Percentiles rank a stretch among this genome's conserved stretches.
phyloP scores from a whole-genome alignment of 2,329 filamentous ascomycete genomes.

The Colletotrichum sp. region DNA sequence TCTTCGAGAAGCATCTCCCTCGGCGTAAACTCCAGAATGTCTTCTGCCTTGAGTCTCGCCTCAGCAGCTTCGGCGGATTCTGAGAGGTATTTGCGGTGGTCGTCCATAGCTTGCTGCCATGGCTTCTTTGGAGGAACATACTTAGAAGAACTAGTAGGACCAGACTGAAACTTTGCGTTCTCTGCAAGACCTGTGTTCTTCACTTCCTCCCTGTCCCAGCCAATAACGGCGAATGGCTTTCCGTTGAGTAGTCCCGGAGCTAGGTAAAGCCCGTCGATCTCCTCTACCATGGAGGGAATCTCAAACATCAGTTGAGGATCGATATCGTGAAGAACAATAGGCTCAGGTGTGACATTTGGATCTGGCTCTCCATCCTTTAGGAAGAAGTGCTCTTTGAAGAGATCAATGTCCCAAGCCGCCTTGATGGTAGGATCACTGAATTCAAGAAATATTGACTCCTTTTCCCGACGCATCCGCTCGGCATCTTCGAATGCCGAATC shows the following conservation, averaged over 20 bases:
- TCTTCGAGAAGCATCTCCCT: background rate
- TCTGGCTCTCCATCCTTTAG: background rate
- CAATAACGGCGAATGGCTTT: background rate
- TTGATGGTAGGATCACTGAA: background rate
- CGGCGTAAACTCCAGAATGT: background rate
- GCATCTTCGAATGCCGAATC: background rate
- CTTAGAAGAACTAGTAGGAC: background rate
- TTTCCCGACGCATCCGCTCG: background rate
- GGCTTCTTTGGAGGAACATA: background rate
- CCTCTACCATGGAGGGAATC: background rate
- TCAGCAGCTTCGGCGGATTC: background rate
- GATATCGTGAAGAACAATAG: background rate
- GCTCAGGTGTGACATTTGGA: background rate
- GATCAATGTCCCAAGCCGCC: background rate
- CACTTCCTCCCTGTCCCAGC: background rate
- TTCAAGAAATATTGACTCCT: background rate
- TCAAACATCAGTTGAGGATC: background rate
- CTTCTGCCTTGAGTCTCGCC: background rate
- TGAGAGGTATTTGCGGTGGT: background rate
- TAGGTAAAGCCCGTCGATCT: background rate
- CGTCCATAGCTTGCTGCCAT: background rate
- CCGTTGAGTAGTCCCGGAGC: background rate
- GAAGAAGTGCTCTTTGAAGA: background rate
- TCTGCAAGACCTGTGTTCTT: background rate
- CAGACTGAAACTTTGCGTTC: background rate